These are phyloP conservation scores for Lepidopterella palustris DNA, from an alignment of 495 filamentous ascomycete species.

Conservation along the genomic window DNA sequence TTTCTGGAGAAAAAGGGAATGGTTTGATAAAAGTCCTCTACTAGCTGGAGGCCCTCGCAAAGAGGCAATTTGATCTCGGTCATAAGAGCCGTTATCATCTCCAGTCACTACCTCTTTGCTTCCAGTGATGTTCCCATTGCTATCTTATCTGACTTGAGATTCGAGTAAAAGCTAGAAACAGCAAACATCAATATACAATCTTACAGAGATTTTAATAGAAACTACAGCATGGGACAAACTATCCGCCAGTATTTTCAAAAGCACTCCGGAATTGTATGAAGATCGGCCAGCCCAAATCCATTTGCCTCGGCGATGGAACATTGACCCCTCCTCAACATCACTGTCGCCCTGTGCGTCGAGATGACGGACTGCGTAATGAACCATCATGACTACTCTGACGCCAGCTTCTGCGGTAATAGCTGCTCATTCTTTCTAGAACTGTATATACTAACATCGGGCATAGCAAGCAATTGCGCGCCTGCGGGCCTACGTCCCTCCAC, in stretches of 20 bases:
- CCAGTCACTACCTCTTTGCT: not conserved
- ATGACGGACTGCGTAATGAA: not conserved
- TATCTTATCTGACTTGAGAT: no score
- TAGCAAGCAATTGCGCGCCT: constrained; percentile 62
- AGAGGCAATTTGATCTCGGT: not conserved
- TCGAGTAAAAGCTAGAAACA: no score
- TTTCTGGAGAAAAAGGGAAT: no score
- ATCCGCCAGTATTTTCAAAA: no score
- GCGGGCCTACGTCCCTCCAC: constrained; percentile 58
- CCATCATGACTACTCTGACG: constrained; percentile 1
- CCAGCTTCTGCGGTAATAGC: not conserved
- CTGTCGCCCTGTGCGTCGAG: not conserved
- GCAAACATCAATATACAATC: no score
- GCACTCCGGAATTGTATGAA: no score
- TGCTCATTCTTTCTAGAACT: not conserved
- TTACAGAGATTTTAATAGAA: no score
- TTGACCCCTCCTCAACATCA: not conserved
- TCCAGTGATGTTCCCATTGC: not conserved
- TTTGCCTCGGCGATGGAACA: not conserved
- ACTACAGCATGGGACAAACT: no score
- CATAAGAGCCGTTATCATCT: not conserved
- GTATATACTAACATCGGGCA: not conserved
- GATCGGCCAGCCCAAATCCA: not conserved
- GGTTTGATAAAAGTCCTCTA: constrained; percentile 1
- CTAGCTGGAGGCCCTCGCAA: not conserved